phyloP scores from a whole-genome alignment of 2,329 filamentous ascomycete species.

The Beauveria rudraprayagi region DNA sequence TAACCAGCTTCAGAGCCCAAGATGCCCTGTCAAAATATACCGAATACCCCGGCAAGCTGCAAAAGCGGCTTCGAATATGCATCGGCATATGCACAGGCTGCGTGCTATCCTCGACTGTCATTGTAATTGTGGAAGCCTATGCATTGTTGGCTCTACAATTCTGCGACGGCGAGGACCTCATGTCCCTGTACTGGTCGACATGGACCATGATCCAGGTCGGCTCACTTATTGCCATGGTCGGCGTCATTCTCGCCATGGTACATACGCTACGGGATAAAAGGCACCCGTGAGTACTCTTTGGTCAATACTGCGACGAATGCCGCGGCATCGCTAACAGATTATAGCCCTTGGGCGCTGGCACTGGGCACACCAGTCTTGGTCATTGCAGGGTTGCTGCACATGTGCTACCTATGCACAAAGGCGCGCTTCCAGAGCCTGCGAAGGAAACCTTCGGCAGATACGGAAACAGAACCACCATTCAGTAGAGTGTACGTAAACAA shows the following conservation, averaged over 20 bases:
- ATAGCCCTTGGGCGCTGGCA: constrained; percentile 48
- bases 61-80: constrained; percentile 31
- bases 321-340: background rate
- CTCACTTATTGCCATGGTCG: constrained; percentile 49
- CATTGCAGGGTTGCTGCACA: constrained; percentile 44
- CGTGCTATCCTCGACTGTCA: constrained; percentile 34
- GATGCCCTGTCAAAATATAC: constrained; percentile 29
- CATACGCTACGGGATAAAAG: constrained; percentile 41
- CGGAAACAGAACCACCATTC: constrained; percentile 26
- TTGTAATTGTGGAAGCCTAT: constrained; percentile 48
- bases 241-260: constrained; percentile 45
- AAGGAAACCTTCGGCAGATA: constrained; percentile 19
- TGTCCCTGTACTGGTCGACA: constrained; percentile 52
- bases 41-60: constrained; percentile 23
- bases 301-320: background rate
- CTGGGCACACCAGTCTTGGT: constrained; percentile 53
- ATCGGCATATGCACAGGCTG: constrained; percentile 37
- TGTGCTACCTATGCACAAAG: constrained; percentile 34
- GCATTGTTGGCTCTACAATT: constrained; percentile 47
- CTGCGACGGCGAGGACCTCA: constrained; percentile 52
- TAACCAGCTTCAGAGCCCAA: constrained; percentile 22
- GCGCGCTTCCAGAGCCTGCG: constrained; percentile 28
- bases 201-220: constrained; percentile 54
- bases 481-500: constrained; percentile 34
- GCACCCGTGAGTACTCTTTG: constrained; percentile 38